phyloP scores from a whole-genome alignment of 441 rosid genomes.

The Populus hybrid region DNA sequence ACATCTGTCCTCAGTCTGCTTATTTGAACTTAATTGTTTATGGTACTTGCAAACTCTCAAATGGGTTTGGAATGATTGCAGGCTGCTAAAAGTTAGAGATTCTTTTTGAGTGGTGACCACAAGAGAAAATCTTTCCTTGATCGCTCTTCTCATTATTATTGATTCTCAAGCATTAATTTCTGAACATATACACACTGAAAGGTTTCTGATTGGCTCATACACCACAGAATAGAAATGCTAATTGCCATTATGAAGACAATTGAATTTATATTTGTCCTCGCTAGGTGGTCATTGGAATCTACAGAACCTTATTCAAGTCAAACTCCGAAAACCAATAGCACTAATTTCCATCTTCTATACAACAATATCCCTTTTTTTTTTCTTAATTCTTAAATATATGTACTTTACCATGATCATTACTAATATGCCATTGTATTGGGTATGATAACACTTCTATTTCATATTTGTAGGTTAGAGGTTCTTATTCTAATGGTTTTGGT shows the following conservation, averaged over 20 bases:
- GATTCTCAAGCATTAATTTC: neutral
- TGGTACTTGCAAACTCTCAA: slow-evolving; percentile 11
- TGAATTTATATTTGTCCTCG: neutral
- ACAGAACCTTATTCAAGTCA: neutral
- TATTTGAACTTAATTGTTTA: neutral
- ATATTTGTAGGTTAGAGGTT: no score
- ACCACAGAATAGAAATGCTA: neutral
- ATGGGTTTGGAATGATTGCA: slow-evolving; percentile 25
- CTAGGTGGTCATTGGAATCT: neutral
- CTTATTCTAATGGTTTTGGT: no score
- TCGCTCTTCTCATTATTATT: neutral
- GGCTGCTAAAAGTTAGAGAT: slow-evolving; percentile 21
- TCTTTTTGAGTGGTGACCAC: slow-evolving; percentile 16
- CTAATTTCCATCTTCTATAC: neutral
- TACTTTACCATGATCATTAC: neutral
- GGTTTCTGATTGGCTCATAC: neutral
- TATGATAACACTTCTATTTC: no score
- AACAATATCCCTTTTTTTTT: neutral
- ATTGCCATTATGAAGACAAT: neutral
- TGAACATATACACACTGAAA: neutral
- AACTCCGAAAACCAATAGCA: neutral
- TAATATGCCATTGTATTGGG: no score
- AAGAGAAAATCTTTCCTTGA: slow-evolving; percentile 7
- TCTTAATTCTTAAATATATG: no score
- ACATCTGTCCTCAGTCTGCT: slow-evolving; percentile 24